Conservation (phyloP, 352 stramenopile genomes). For the Phytophthora pinifolia region DNA sequence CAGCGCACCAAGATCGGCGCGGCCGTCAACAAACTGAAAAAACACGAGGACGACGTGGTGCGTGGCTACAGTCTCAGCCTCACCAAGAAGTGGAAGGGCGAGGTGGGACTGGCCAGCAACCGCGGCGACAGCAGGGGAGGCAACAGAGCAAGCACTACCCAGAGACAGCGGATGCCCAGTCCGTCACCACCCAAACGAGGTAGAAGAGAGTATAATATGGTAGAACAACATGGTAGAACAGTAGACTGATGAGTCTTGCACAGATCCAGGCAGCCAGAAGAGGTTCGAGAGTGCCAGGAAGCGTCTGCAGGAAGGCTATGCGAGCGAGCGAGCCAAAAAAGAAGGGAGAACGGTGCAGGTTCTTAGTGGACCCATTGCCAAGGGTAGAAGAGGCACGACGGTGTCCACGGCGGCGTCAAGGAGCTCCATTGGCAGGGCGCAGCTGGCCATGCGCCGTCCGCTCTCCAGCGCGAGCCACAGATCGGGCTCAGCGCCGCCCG, state of each 20-base stretch:
- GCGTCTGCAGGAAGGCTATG: conserved; percentile 76
- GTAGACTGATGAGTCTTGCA: background rate
- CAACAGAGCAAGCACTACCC: too few species aligned
- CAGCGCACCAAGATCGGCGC: conserved; percentile 78
- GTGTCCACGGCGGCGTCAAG: conserved; percentile 63
- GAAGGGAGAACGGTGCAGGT: conserved; percentile 78
- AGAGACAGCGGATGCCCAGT: conserved; percentile 23
- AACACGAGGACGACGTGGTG: conserved; percentile 83
- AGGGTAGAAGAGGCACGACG: conserved; percentile 52
- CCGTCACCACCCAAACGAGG: conserved; percentile 32
- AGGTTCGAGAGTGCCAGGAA: conserved; percentile 72
- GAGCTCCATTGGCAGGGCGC: conserved; percentile 47
- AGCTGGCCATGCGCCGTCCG: conserved; percentile 39
- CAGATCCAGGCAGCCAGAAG: conserved; percentile 37
- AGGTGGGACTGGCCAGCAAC: conserved; percentile 52
- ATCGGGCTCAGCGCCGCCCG: conserved; percentile 30
- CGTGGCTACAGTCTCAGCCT: conserved; percentile 78
- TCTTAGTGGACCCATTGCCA: conserved; percentile 55
- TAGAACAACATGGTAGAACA: background rate
- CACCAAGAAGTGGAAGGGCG: conserved; percentile 81
- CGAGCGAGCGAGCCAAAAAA: conserved; percentile 63
- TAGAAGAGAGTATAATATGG: conserved; percentile 11
- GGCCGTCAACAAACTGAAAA: conserved; percentile 84
- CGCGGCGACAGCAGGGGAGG: background rate
- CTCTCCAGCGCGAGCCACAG: conserved; percentile 20